Conservation (phyloP, 1,139 yeast species). For the Magnusiomyces paraingens region DNA sequence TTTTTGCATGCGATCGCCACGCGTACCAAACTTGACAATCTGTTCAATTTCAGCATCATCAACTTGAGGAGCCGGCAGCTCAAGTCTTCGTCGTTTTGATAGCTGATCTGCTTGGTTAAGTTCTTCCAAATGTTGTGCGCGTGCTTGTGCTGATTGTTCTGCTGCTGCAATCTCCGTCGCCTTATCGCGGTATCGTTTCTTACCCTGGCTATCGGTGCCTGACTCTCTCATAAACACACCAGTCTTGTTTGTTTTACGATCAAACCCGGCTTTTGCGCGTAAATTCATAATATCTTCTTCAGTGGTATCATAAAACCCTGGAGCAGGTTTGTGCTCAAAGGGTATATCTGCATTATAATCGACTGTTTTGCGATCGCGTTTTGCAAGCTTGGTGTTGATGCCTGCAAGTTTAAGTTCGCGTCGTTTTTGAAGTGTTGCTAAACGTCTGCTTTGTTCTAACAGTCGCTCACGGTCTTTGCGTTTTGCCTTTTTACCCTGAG, state of each 20-base stretch:
- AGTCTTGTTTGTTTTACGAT: slow-evolving; percentile 39
- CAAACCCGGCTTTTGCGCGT: slow-evolving; percentile 40
- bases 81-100: slow-evolving; percentile 48
- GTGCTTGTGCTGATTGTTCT: slow-evolving; percentile 31
- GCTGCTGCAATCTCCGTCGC: slow-evolving; percentile 23
- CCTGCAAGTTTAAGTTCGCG: slow-evolving; percentile 87
- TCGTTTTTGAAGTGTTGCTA: slow-evolving; percentile 73
- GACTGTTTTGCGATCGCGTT: slow-evolving; percentile 48
- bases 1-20: slow-evolving; percentile 21
- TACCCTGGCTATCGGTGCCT: slow-evolving; percentile 29
- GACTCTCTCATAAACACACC: slow-evolving; percentile 45
- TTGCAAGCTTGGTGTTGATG: slow-evolving; percentile 50
- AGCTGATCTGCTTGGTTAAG: slow-evolving; percentile 36
- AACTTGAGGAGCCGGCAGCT: slow-evolving; percentile 48
- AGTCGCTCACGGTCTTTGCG: slow-evolving; percentile 82
- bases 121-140: slow-evolving; percentile 35
- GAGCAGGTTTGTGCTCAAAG: slow-evolving; percentile 64
- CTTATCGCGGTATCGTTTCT: slow-evolving; percentile 27
- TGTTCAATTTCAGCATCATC: slow-evolving; percentile 33
- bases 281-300: slow-evolving; percentile 48
- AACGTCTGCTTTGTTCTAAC: slow-evolving; percentile 63
- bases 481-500: slow-evolving; percentile 93
- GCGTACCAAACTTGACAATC: slow-evolving; percentile 29
- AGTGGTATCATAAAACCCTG: slow-evolving; percentile 62
- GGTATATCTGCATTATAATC: slow-evolving; percentile 83